Base-by-base conservation (phyloP, 257 asterid species). In the Petunia axillaris region DNA sequence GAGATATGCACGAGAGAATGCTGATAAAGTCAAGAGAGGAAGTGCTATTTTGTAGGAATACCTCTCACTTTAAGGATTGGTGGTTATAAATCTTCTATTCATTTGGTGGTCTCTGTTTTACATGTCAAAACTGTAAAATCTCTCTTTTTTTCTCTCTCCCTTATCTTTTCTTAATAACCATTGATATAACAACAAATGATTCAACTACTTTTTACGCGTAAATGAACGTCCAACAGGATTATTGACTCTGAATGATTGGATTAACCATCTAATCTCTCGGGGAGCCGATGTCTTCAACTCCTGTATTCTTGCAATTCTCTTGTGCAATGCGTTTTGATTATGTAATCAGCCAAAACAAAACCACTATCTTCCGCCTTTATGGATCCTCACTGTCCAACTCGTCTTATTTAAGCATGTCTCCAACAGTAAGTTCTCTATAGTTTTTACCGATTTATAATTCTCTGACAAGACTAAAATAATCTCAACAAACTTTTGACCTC, bases 41-140 rank as follows among this genome's bases (percentile, higher is more conserved):
- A 76, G 82, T 85, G 87, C 86, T 87, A 88, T 91, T 89, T 90
- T 87, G 86, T 81, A 80, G 90, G 91, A 68, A 38, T 43, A 36
- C 62, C 89, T 89, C 84, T 86, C 71, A 80, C 81, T 66, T 67
- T 40, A 16, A 79, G 89, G 85, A 91, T 85, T 84, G 85, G 91
- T 89, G 97, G 91, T 89, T 90, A 86, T 63, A 35, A 79, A 70
- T 64, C 80, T 79, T 85, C 73, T 16, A 38, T 11, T 77, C 39
- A 80, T 83, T 86, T 82, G 85, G 87, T 87, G 94, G 93, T 81
- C 88, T 82, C 83, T 58, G 80, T 84, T 87, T 58, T 10, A 75
- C 43, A 35, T 65, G 81, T 15, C 44, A 50, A 59, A 38, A 60
- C n/a, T 38, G 4, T 35, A 15, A 39, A 11, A 43, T 41, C 0